These are phyloP conservation scores for Kodamaea ohmeri DNA, from an alignment of 1,139 yeast species.

Conservation along the genomic window DNA sequence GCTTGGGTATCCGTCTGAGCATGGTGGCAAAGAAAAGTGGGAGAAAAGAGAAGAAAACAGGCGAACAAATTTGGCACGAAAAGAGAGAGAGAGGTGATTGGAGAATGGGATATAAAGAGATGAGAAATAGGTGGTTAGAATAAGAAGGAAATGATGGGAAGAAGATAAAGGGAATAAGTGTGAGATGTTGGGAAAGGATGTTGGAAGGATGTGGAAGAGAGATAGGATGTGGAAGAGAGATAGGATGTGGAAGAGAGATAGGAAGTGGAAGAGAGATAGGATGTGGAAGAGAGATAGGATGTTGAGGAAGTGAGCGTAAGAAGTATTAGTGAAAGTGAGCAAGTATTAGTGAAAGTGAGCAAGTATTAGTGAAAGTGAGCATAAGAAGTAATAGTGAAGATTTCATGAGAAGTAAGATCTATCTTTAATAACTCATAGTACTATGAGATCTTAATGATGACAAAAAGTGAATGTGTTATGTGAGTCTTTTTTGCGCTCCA, in stretches of 20 bases:
- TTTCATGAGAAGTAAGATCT: too few relatives aligned
- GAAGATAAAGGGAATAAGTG: neutral
- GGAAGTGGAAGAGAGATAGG: neutral
- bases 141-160: neutral
- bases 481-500: too few relatives aligned
- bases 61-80: neutral
- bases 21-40: slow-evolving; percentile 1
- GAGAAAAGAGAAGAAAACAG: neutral
- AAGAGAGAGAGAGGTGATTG: neutral
- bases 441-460: too few relatives aligned
- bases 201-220: too few relatives aligned
- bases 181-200: too few relatives aligned
- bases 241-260: neutral
- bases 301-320: neutral
- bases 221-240: neutral
- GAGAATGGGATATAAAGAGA: neutral
- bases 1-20: neutral
- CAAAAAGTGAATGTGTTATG: too few relatives aligned
- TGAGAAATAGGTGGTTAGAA: neutral
- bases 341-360: neutral
- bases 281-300: neutral
- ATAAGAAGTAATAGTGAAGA: too few relatives aligned
- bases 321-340: neutral
- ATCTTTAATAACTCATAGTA: too few relatives aligned
- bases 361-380: neutral